Evolutionary conservation across 2,329 filamentous ascomycete species (phyloP).

Genomic region (Coleophoma eucalyptorum): DNA sequence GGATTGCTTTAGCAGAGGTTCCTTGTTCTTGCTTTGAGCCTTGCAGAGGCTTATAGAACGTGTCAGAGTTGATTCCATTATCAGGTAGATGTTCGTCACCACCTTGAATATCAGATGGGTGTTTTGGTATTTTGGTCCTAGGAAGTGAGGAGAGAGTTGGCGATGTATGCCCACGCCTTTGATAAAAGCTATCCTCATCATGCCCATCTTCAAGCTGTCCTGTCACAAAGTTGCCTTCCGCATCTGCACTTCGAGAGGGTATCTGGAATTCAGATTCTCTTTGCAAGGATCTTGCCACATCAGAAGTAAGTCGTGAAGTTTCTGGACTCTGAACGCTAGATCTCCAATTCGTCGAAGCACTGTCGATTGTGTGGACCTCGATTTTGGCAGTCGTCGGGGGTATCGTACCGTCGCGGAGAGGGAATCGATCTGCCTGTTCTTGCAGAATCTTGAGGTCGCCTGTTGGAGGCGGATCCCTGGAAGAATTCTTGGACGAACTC

Average conservation of each 20-base stretch:
- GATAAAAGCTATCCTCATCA: conserved; percentile 53
- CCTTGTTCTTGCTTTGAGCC: conserved; percentile 1
- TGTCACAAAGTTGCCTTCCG: conserved; percentile 23
- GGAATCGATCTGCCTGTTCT: conserved; percentile 35
- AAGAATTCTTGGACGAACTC: conserved; percentile 35
- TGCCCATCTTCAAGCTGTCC: conserved; percentile 18
- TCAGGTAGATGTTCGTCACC: conserved; percentile 13
- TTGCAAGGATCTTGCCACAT: conserved; percentile 40
- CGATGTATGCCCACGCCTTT: conserved; percentile 40
- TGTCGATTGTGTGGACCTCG: conserved; percentile 18
- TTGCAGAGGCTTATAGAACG: conserved; percentile 32
- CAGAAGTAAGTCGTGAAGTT: conserved; percentile 26
- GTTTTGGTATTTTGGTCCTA: conserved; percentile 49
- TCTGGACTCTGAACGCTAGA: conserved; percentile 36
- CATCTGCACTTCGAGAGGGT: conserved; percentile 43
- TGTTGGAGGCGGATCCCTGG: conserved; percentile 29
- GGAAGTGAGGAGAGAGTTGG: conserved; percentile 48
- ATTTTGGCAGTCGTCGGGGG: conserved; percentile 28
- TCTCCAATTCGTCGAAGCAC: conserved; percentile 29
- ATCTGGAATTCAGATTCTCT: conserved; percentile 46
- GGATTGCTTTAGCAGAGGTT: conserved; percentile 17
- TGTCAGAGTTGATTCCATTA: conserved; percentile 20
- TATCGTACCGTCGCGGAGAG: conserved; percentile 48
- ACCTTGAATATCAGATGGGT: conserved; percentile 32
- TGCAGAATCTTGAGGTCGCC: conserved; percentile 40